A percentile compares a stretch with the other conserved stretches of the same genome.
Conservation (phyloP, 2,329 filamentous ascomycete genomes). For the Ophiostoma sp. region DNA sequence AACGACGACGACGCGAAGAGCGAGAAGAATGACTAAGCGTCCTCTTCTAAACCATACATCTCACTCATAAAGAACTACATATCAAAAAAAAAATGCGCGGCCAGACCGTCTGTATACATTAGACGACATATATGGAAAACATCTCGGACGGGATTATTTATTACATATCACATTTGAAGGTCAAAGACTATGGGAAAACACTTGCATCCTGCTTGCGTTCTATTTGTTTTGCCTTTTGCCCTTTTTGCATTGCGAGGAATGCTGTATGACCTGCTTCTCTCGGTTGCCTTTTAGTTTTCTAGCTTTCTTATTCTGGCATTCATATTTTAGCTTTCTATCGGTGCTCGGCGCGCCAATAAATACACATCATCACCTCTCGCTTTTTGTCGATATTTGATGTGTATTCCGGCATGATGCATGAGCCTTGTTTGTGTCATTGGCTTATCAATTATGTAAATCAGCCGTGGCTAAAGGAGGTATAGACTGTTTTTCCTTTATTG, state of each 20-base stretch:
- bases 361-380: background rate
- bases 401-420: background rate
- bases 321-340: background rate
- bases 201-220: background rate
- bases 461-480: no score
- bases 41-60: background rate
- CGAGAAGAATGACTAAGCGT: slow-evolving; percentile 37
- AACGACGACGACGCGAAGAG: slow-evolving; percentile 46
- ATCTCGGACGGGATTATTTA: background rate
- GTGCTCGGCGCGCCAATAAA: background rate
- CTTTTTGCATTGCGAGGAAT: background rate
- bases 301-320: no score
- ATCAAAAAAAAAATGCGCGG: slow-evolving; percentile 14
- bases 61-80: background rate
- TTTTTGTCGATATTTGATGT: no score
- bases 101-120: background rate
- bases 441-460: no score
- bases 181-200: background rate
- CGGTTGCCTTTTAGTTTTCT: background rate
- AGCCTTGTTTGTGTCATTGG: background rate
- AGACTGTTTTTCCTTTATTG: no score
- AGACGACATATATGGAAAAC: slow-evolving; percentile 4
- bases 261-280: background rate
- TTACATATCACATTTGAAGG: background rate
- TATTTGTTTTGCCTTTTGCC: background rate